A percentile compares a stretch with the other conserved stretches of the same genome.
phyloP scores from a whole-genome alignment of 2,329 filamentous ascomycete genomes.

The Trichophyton rubrum region DNA sequence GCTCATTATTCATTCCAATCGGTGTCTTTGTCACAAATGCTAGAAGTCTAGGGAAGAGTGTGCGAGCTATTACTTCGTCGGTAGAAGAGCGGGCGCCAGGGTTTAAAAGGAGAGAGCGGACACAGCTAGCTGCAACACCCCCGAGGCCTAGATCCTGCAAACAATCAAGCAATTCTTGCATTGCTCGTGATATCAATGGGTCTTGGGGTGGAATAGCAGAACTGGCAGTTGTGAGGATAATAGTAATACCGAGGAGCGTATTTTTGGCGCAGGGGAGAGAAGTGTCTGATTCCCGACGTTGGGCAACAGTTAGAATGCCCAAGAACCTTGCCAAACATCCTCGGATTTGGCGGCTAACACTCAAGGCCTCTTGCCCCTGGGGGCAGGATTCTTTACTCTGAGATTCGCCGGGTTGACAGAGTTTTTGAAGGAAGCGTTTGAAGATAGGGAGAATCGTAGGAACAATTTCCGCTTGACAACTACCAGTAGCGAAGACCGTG shows the following conservation, averaged over 20 bases:
- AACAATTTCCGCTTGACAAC: constrained; percentile 77
- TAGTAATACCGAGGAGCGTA: constrained; percentile 71
- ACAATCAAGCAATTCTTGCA: constrained; percentile 75
- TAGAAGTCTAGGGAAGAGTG: constrained; percentile 62
- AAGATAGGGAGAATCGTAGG: constrained; percentile 83
- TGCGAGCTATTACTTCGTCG: constrained; percentile 60
- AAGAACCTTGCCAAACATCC: constrained; percentile 74
- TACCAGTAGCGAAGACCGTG: constrained; percentile 75
- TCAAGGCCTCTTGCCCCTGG: constrained; percentile 26
- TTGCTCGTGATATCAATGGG: constrained; percentile 58
- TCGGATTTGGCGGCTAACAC: constrained; percentile 59
- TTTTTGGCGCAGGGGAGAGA: constrained; percentile 88
- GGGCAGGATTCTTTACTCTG: constrained; percentile 24
- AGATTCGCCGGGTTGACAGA: constrained; percentile 32
- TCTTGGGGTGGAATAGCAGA: constrained; percentile 64
- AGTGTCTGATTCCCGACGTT: constrained; percentile 48
- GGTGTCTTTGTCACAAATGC: constrained; percentile 52
- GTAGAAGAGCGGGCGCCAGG: constrained; percentile 46
- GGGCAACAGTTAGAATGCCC: constrained; percentile 47
- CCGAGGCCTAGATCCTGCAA: constrained; percentile 49
- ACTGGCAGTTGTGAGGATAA: constrained; percentile 71
- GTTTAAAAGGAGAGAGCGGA: constrained; percentile 68
- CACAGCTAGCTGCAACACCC: constrained; percentile 81
- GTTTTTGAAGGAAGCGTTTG: constrained; percentile 73
- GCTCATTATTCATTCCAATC: constrained; percentile 48